phyloP scores from a whole-genome alignment of 805 yeast species.

The Wickerhamomyces canadensis region DNA sequence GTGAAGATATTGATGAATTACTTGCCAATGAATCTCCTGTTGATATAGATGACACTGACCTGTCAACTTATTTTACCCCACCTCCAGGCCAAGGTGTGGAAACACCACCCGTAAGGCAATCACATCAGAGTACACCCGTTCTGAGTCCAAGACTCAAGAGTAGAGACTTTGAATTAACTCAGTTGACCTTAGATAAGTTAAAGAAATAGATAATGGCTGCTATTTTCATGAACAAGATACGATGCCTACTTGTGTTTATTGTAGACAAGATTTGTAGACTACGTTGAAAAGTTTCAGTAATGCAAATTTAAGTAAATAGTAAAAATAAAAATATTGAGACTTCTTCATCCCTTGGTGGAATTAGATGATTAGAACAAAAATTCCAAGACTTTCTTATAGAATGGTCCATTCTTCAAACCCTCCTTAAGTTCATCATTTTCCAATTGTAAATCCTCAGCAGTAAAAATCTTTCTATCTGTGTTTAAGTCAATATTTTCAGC shows the following conservation, averaged over 20 bases:
- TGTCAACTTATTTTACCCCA: slow-evolving; percentile 21
- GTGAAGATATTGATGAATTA: slow-evolving; percentile 15
- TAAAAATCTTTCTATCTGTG: slow-evolving; percentile 47
- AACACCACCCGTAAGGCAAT: slow-evolving; percentile 17
- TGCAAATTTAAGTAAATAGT: no score
- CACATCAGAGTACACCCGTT: slow-evolving; percentile 12
- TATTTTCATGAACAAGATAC: no score
- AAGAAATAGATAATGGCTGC: no score
- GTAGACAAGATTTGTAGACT: no score
- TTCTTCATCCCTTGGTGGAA: no score
- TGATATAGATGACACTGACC: slow-evolving; percentile 24
- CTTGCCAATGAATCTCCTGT: slow-evolving; percentile 21
- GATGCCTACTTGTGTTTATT: no score
- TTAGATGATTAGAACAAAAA: no score
- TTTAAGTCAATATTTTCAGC: slow-evolving; percentile 49
- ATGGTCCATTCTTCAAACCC: slow-evolving; percentile 24
- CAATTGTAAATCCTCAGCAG: slow-evolving; percentile 38
- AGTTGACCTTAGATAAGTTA: slow-evolving; percentile 1
- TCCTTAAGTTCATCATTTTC: slow-evolving; percentile 31
- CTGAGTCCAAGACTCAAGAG: slow-evolving; percentile 12
- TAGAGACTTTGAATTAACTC: slow-evolving; percentile 1
- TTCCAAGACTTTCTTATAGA: no score
- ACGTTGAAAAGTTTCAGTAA: no score
- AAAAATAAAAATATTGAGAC: background rate
- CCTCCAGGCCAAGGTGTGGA: slow-evolving; percentile 22